Conservation (phyloP, 371 early-diverging fungal species). For the Mucor saturninus region DNA sequence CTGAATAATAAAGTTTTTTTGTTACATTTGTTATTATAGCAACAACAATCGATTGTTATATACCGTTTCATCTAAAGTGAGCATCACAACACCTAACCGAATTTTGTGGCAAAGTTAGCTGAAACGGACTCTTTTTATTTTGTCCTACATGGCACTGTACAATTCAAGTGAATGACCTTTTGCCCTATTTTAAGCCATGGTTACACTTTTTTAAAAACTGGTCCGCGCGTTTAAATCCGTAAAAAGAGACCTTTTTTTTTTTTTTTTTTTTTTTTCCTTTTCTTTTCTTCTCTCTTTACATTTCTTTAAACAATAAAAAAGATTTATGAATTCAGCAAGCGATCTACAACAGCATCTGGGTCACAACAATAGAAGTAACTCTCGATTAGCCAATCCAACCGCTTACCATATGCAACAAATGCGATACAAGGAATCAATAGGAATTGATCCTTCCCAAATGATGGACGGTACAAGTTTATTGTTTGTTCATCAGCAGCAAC, state of each 20-base stretch:
- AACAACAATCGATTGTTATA: conserved; percentile 4
- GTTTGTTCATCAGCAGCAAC: conserved; percentile 14
- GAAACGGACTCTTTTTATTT: conserved; percentile 9
- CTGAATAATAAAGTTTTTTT: neutral
- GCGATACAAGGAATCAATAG: conserved; percentile 19
- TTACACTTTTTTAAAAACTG: conserved; percentile 25
- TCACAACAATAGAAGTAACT: neutral
- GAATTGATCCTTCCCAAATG: conserved; percentile 21
- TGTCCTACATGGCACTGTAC: conserved; percentile 13
- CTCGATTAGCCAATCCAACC: conserved; percentile 19
- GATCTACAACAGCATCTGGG: neutral
- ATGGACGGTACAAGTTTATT: conserved; percentile 11
- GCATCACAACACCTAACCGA: neutral
- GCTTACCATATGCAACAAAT: conserved; percentile 25
- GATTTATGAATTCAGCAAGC: conserved; percentile 4
- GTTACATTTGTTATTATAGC: conserved; percentile 3
- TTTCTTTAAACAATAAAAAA: conserved; percentile 6
- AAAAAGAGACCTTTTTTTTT: conserved; percentile 7
- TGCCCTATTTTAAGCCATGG: conserved; percentile 13
- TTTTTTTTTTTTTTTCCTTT: conserved; percentile 6
- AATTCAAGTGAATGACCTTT: conserved; percentile 15
- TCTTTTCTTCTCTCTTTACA: conserved; percentile 1
- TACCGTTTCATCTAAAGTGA: neutral
- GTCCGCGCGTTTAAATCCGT: conserved; percentile 24
- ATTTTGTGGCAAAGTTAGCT: conserved; percentile 17